Conservation (phyloP, 106 monocot genomes). For the Dioscorea zingiberensis region DNA sequence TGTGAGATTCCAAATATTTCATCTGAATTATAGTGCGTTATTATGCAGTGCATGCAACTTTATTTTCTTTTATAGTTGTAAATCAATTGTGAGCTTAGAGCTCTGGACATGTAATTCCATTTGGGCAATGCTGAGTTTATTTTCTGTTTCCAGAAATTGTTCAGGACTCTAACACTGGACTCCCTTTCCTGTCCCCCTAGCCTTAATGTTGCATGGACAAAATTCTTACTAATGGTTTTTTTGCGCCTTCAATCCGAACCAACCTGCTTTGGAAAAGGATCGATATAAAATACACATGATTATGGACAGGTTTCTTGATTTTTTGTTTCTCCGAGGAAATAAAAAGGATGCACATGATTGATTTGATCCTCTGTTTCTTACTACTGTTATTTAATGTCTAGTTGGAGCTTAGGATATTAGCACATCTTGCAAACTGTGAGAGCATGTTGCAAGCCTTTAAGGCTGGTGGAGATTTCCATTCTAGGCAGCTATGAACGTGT, state of each 20-base stretch:
- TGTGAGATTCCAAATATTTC: too few species aligned
- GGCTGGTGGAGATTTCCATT: constrained; percentile 98
- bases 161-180: too few species aligned
- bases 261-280: constrained; percentile 98
- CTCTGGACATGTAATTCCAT: too few species aligned
- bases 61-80: background rate
- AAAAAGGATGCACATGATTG: background rate
- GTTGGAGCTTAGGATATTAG: constrained; percentile 97
- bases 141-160: too few species aligned
- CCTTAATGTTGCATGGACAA: too few species aligned
- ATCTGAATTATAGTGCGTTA: too few species aligned
- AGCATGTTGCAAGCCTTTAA: constrained; percentile 96
- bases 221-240: background rate
- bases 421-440: constrained; percentile 83
- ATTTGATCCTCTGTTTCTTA: background rate
- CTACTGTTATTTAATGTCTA: constrained; percentile 11
- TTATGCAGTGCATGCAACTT: background rate
- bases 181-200: too few species aligned
- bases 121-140: too few species aligned
- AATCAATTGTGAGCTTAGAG: too few species aligned
- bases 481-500: constrained; percentile 99
- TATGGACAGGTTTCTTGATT: constrained; percentile 81
- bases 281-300: constrained; percentile 94
- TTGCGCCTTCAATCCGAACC: constrained; percentile 41
- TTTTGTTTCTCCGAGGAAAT: background rate